These are phyloP conservation scores for Hanseniaspora thailandica DNA, from an alignment of 805 yeast species.

Conservation along the genomic window DNA sequence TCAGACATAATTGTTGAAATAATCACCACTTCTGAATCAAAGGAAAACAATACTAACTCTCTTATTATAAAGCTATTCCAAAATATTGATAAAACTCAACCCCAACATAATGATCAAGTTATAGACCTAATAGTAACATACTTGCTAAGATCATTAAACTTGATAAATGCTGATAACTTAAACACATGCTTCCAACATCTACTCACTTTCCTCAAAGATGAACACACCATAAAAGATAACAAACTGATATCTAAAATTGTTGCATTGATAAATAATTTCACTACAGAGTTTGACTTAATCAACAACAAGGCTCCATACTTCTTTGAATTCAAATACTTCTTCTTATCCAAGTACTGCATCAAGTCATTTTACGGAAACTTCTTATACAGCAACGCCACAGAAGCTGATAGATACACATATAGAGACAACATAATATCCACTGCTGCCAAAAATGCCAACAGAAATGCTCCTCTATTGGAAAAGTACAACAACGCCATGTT, in stretches of 20 bases:
- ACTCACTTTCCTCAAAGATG: not conserved
- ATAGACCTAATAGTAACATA: not conserved
- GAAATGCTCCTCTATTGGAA: not conserved
- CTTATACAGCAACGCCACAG: not conserved
- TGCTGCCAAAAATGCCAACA: not conserved
- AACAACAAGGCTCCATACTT: not conserved
- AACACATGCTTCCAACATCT: not conserved
- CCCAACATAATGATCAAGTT: not conserved
- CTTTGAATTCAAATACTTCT: not conserved
- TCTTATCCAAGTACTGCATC: not conserved
- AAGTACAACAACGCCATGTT: not conserved
- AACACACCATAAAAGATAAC: not conserved
- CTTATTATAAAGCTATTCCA: not conserved
- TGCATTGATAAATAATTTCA: not conserved
- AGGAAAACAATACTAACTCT: not conserved
- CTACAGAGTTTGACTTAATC: not conserved
- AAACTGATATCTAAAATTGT: not conserved
- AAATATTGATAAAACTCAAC: not conserved
- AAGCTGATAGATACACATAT: not conserved
- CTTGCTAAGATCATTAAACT: not conserved
- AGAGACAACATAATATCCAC: not conserved
- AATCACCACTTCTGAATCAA: not conserved
- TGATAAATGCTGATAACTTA: not conserved
- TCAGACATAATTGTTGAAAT: not conserved
- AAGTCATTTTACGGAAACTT: not conserved